Evolutionary conservation across 306 rosid species (phyloP), one percentile per base, ranked within the genome.

Genomic region (Glycyrrhiza uralensis): DNA sequence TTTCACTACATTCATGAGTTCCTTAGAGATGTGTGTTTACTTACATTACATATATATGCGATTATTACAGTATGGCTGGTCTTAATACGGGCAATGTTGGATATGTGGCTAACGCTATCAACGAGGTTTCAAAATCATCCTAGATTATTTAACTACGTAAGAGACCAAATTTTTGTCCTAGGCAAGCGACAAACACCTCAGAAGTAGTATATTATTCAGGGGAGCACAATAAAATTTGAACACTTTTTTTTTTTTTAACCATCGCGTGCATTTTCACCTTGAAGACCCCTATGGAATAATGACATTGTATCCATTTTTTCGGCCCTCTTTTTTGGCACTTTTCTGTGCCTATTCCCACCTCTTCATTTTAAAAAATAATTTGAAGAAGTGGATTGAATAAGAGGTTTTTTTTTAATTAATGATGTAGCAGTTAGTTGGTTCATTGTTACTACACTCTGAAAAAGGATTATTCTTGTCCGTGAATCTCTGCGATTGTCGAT

Each of bases 61-160:
- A 76, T 67, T 19, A 51, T 77, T 75, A 57, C 97, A 89, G 97
- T 72, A 91, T 94, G 98, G 98, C 98, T 28, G 98, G 98, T 75
- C 82, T 94, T 60, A 91, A 91, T 45, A 64, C 95, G 10, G 87
- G 92, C 26, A 91, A 94, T 20, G 96, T 94, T 18, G 90, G 77
- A 67, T 91, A 89, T 69, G 79, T 94, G 46, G 97, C 97, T 47
- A 84, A 94, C 38, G 97, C 98, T 38, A 89, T 94, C 78, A 84
- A 94, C n/a, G 95, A 87, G 83, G 89, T 94, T 47, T 85, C 97
- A 58, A 89, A 87, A 77, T 89, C 89, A 55, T 46, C 78, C 39
- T 85, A 85, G 75, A 70, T 69, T 57, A 14, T 11, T 61, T 72
- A 72, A 4, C 24, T 35, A 8, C 35, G 0, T 3, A 32, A 6